phyloP scores from a whole-genome alignment of 225 moss, liverwort and hornwort species.

The Physcomitrellopsis africana region DNA sequence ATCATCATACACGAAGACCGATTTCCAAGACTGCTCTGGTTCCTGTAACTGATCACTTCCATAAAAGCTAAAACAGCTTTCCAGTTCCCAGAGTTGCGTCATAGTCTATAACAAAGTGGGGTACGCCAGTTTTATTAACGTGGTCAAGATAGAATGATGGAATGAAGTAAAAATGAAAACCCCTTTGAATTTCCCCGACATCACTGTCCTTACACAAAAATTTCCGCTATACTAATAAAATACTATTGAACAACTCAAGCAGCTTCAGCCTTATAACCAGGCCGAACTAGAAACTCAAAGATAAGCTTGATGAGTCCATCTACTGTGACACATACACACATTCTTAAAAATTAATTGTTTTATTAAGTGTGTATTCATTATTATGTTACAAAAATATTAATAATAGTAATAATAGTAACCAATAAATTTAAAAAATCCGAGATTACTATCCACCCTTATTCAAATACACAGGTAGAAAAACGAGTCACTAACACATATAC shows the following conservation, averaged over 20 bases:
- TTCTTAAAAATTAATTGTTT: no score
- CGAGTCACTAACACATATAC: background rate
- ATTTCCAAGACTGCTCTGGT: background rate
- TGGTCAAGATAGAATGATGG: background rate
- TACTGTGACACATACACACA: background rate
- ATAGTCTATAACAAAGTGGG: background rate
- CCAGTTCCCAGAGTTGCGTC: background rate
- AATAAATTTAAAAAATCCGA: no score
- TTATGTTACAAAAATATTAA: no score
- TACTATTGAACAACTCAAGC: constrained; percentile 6
- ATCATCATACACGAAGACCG: background rate
- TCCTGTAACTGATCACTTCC: background rate
- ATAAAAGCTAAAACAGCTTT: background rate
- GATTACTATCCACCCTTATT: background rate
- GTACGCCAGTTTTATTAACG: background rate
- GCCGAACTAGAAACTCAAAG: constrained; percentile 1
- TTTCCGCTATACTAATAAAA: background rate
- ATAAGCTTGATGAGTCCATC: background rate
- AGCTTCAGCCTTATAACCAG: constrained; percentile 12
- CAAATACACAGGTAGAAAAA: background rate
- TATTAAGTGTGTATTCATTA: no score
- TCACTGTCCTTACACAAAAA: background rate
- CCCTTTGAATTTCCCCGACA: background rate
- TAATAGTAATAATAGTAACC: no score
- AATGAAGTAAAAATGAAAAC: background rate